phyloP scores from a whole-genome alignment of 2,329 filamentous ascomycete genomes.

The Hirsutella minnesotensis region DNA sequence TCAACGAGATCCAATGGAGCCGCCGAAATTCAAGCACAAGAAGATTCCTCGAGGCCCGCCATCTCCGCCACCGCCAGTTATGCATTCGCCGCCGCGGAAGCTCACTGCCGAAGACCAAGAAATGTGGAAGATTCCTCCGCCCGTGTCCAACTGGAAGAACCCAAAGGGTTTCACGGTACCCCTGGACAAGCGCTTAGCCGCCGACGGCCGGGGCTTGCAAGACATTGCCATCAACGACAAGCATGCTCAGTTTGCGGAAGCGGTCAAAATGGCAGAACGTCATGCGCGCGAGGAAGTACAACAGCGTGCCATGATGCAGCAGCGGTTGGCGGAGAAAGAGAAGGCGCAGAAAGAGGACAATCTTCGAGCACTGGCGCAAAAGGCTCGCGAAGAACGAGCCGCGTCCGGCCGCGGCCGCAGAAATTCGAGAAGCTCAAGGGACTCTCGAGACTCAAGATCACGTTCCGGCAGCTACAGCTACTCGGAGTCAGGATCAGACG shows the following conservation, averaged over 20 bases:
- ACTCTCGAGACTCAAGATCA: constrained; percentile 27
- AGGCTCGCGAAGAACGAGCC: constrained; percentile 74
- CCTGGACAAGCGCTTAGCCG: constrained; percentile 86
- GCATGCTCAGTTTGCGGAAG: constrained; percentile 91
- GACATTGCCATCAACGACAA: constrained; percentile 97
- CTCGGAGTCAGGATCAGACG: constrained; percentile 35
- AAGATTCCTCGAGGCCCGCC: constrained; percentile 91
- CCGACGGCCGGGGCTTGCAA: constrained; percentile 82
- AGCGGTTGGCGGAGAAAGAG: constrained; percentile 91
- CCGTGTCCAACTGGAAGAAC: constrained; percentile 98
- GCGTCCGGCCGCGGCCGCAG: constrained; percentile 34
- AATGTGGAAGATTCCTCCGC: constrained; percentile 79
- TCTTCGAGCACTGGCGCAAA: constrained; percentile 75
- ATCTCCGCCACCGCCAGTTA: constrained; percentile 82
- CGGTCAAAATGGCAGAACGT: constrained; percentile 84
- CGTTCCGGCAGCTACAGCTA: constrained; percentile 38
- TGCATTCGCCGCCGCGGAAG: constrained; percentile 91
- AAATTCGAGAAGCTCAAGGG: constrained; percentile 17
- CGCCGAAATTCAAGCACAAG: constrained; percentile 97
- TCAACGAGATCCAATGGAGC: constrained; percentile 90
- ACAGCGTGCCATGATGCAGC: constrained; percentile 87
- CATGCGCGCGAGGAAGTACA: constrained; percentile 94
- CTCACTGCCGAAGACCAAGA: constrained; percentile 95
- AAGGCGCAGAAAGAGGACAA: constrained; percentile 91
- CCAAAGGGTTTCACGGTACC: constrained; percentile 96